Evolutionary conservation across 352 stramenopile genomes (phyloP).

Genomic region (Phytophthora palmivora): DNA sequence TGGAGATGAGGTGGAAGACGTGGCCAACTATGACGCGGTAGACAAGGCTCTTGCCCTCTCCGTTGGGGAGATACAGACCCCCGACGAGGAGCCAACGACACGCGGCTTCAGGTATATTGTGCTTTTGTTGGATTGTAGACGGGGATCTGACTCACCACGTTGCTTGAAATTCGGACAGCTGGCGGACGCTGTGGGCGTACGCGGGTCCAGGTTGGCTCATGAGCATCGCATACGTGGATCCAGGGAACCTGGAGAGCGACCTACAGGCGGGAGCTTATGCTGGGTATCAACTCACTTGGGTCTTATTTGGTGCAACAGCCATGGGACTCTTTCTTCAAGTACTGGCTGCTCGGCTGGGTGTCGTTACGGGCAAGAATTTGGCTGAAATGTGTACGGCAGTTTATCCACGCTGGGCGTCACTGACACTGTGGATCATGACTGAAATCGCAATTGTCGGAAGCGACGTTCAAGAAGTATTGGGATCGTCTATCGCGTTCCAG

Average conservation of each 20-base stretch:
- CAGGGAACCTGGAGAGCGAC: conserved; percentile 96
- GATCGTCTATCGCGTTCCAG: conserved; percentile 92
- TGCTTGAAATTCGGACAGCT: conserved; percentile 47
- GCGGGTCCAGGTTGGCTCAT: conserved; percentile 90
- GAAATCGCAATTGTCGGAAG: conserved; percentile 93
- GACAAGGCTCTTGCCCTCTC: conserved; percentile 62
- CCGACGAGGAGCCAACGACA: conserved; percentile 50
- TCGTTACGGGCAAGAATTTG: conserved; percentile 93
- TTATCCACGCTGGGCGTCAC: conserved; percentile 80
- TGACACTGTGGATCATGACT: conserved; percentile 92
- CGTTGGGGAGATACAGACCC: conserved; percentile 57
- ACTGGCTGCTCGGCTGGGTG: conserved; percentile 92
- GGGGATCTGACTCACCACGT: not conserved
- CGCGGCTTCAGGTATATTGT: conserved; percentile 34
- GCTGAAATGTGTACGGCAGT: conserved; percentile 86
- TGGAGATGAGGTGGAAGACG: conserved; percentile 31
- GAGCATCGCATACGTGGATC: conserved; percentile 96
- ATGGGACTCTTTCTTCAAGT: conserved; percentile 95
- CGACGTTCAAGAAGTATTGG: conserved; percentile 94
- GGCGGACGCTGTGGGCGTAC: conserved; percentile 83
- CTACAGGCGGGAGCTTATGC: conserved; percentile 93
- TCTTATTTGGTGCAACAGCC: conserved; percentile 90
- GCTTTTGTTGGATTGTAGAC: conserved; percentile 6
- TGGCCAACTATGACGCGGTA: conserved; percentile 48
- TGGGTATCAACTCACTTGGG: conserved; percentile 93